phyloP scores from a whole-genome alignment of 2,329 filamentous ascomycete genomes.

The Sclerotinia subarctica region DNA sequence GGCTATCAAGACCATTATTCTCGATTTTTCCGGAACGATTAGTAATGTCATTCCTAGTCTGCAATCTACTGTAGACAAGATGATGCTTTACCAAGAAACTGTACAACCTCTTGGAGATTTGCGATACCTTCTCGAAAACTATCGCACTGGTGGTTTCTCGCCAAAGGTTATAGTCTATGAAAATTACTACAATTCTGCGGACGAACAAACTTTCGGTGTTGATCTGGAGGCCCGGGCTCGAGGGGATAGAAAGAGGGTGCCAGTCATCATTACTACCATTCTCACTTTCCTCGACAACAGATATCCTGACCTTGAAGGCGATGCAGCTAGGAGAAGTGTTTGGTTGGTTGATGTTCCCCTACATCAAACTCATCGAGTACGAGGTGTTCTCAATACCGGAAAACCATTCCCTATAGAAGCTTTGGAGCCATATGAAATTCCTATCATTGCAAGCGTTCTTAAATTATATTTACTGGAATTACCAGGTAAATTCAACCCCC shows the following conservation, averaged over 20 bases:
- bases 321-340: slow-evolving; percentile 85
- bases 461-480: slow-evolving; percentile 95
- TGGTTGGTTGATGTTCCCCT: slow-evolving; percentile 94
- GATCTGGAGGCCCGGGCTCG: slow-evolving; percentile 93
- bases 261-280: slow-evolving; percentile 85
- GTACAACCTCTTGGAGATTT: slow-evolving; percentile 91
- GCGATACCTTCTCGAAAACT: slow-evolving; percentile 92
- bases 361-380: slow-evolving; percentile 77
- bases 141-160: slow-evolving; percentile 88
- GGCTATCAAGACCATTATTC: slow-evolving; percentile 95
- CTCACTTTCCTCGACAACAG: slow-evolving; percentile 94
- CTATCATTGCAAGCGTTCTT: slow-evolving; percentile 85
- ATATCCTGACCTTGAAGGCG: slow-evolving; percentile 95
- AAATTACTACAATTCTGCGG: slow-evolving; percentile 98
- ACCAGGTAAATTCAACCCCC: slow-evolving; percentile 61
- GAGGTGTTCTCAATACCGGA: slow-evolving; percentile 80
- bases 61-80: slow-evolving; percentile 93
- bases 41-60: slow-evolving; percentile 97
- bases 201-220: slow-evolving; percentile 96
- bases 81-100: slow-evolving; percentile 99
- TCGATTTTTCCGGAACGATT: slow-evolving; percentile 95
- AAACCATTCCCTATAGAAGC: slow-evolving; percentile 72
- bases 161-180: slow-evolving; percentile 92
- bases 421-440: slow-evolving; percentile 86
- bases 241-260: slow-evolving; percentile 93